phyloP scores from a whole-genome alignment of 2,329 filamentous ascomycete genomes.

The Akanthomyces lecanii region DNA sequence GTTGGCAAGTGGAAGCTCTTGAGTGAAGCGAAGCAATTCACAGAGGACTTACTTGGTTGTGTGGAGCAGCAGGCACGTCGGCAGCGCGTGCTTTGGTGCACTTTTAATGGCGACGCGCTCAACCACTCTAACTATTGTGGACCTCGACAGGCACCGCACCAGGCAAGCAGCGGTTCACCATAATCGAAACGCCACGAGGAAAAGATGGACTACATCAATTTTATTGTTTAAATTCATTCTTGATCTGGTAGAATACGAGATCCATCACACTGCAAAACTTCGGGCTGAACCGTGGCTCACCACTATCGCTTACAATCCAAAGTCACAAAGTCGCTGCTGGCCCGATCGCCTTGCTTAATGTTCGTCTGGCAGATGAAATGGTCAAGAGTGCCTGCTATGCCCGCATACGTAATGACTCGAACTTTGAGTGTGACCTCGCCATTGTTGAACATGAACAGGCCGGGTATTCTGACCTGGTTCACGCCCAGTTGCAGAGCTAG shows the following conservation, averaged over 20 bases:
- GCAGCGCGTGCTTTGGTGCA: slow-evolving; percentile 3
- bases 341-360: slow-evolving; percentile 10
- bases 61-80: slow-evolving; percentile 7
- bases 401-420: slow-evolving; percentile 7
- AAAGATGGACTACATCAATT: not conserved
- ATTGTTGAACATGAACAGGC: not conserved
- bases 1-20: not conserved
- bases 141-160: not conserved
- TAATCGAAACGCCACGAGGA: no score
- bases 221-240: not conserved
- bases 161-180: no score
- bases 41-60: not conserved
- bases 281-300: no score
- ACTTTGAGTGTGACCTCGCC: slow-evolving; percentile 6
- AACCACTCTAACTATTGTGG: not conserved
- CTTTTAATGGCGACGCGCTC: slow-evolving; percentile 13
- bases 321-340: slow-evolving; percentile 9
- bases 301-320: slow-evolving; percentile 7
- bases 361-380: slow-evolving; percentile 10
- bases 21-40: slow-evolving; percentile 5
- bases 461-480: slow-evolving; percentile 4
- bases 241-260: no score
- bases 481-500: slow-evolving; percentile 6
- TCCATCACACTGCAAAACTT: no score
- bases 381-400: slow-evolving; percentile 6